Evolutionary conservation across 2,329 filamentous ascomycete genomes (phyloP).

Genomic region (Colletotrichum lupini): DNA sequence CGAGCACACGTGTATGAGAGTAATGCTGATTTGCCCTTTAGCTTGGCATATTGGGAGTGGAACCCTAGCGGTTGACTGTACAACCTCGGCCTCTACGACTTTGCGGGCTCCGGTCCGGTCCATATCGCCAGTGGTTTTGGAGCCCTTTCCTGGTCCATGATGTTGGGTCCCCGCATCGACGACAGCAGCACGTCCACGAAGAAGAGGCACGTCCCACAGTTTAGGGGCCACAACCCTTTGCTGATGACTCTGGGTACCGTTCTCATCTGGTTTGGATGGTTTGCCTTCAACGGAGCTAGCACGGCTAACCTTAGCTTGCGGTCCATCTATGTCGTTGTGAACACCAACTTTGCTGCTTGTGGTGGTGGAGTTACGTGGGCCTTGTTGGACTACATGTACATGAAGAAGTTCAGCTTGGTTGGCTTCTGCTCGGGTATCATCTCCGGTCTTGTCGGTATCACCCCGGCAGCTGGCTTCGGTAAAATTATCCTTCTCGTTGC

Average conservation of each 20-base stretch:
- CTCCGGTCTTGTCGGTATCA: constrained; percentile 87
- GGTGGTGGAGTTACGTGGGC: constrained; percentile 65
- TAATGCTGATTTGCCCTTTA: constrained; percentile 15
- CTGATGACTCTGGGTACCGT: constrained; percentile 73
- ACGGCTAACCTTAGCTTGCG: constrained; percentile 63
- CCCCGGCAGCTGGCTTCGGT: constrained; percentile 77
- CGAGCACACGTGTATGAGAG: background rate
- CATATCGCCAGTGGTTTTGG: constrained; percentile 72
- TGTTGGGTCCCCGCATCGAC: constrained; percentile 68
- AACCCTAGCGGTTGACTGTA: constrained; percentile 74
- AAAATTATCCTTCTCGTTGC: background rate
- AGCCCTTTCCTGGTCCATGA: constrained; percentile 72
- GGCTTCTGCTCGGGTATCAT: constrained; percentile 90
- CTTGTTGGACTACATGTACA: constrained; percentile 62
- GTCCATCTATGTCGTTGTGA: constrained; percentile 65
- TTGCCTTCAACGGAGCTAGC: constrained; percentile 61
- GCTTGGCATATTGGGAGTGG: constrained; percentile 75
- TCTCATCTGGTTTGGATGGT: constrained; percentile 74
- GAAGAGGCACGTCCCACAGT: constrained; percentile 44
- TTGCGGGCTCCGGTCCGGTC: constrained; percentile 71
- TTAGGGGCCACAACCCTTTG: constrained; percentile 70
- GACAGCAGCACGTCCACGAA: constrained; percentile 59
- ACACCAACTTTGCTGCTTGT: constrained; percentile 68
- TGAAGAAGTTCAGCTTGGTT: constrained; percentile 60
- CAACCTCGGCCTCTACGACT: constrained; percentile 69